Percentiles rank a stretch among this genome's conserved stretches.
These are phyloP conservation scores for Candida multigemmis DNA, from an alignment of 805 yeast genomes.

Conservation along the genomic window DNA sequence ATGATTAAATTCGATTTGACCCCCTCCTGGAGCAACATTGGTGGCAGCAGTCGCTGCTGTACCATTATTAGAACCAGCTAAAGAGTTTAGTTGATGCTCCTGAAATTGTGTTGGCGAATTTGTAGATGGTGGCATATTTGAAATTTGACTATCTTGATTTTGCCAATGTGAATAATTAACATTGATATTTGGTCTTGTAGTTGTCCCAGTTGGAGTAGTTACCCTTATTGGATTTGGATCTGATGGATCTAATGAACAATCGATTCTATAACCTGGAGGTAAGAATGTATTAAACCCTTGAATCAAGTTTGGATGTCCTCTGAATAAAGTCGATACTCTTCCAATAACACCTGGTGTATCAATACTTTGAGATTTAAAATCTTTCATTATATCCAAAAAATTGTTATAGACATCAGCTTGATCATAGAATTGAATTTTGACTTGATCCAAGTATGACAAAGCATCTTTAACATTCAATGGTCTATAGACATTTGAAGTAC, in stretches of 20 bases:
- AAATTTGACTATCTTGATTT: conserved; percentile 4
- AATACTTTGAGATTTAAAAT: conserved; percentile 89
- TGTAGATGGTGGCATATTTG: conserved; percentile 4
- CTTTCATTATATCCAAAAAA: conserved; percentile 97
- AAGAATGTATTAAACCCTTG: conserved; percentile 97
- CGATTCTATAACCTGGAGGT: conserved; percentile 93
- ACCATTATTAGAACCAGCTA: conserved; percentile 1
- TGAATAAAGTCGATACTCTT: conserved; percentile 80
- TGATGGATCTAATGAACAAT: conserved; percentile 79
- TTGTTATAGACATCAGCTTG: conserved; percentile 96
- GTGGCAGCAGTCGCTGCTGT: conserved; percentile 2
- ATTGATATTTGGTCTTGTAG: conserved; percentile 52
- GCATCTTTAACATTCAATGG: conserved; percentile 97
- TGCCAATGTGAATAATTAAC: conserved; percentile 11
- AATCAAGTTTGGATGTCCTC: conserved; percentile 87
- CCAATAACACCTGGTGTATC: conserved; percentile 99
- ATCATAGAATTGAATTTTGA: conserved; percentile 80
- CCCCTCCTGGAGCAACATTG: conserved; percentile 26
- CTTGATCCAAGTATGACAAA: conserved; percentile 88
- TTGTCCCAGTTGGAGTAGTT: conserved; percentile 91
- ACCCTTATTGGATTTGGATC: conserved; percentile 92
- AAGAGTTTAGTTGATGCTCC: too few relatives aligned
- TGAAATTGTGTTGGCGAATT: conserved; percentile 6
- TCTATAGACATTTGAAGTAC: conserved; percentile 43
- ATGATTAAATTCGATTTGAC: conserved; percentile 92